A percentile compares a stretch with the other conserved stretches of the same genome.
Conservation (phyloP, 2,329 filamentous ascomycete species). For the Keithomyces neogunnii region DNA sequence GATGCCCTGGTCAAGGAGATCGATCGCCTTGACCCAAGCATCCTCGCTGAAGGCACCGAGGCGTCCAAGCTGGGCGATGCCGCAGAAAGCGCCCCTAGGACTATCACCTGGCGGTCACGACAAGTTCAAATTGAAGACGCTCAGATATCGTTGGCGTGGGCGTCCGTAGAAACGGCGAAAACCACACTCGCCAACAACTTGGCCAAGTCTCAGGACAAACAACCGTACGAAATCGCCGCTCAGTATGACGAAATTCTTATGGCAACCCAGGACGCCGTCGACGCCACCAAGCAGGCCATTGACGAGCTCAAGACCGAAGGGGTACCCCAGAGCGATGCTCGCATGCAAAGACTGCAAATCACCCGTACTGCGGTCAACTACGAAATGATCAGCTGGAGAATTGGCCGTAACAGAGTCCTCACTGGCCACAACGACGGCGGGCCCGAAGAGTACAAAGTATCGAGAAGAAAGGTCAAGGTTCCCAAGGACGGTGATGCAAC, state of each 20-base stretch:
- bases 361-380: conserved; percentile 92
- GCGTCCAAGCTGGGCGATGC: conserved; percentile 41
- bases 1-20: conserved; percentile 55
- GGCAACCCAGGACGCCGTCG: conserved; percentile 85
- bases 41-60: conserved; percentile 48
- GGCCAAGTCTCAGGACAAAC: conserved; percentile 30
- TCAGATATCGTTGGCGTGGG: conserved; percentile 78
- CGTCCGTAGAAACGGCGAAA: conserved; percentile 52
- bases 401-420: conserved; percentile 84
- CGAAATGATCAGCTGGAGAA: conserved; percentile 87
- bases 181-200: conserved; percentile 40
- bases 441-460: conserved; percentile 39
- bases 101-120: conserved; percentile 76
- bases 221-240: conserved; percentile 62
- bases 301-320: conserved; percentile 82
- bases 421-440: conserved; percentile 78
- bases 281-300: conserved; percentile 87
- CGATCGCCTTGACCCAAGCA: conserved; percentile 59
- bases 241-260: conserved; percentile 89
- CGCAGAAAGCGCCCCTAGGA: conserved; percentile 55
- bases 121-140: conserved; percentile 88
- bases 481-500: conserved; percentile 21
- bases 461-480: conserved; percentile 34
- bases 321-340: conserved; percentile 70
- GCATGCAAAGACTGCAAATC: conserved; percentile 89